These are phyloP conservation scores for Dactylellina parvicollis DNA, from an alignment of 2,329 filamentous ascomycete species.

Conservation along the genomic window DNA sequence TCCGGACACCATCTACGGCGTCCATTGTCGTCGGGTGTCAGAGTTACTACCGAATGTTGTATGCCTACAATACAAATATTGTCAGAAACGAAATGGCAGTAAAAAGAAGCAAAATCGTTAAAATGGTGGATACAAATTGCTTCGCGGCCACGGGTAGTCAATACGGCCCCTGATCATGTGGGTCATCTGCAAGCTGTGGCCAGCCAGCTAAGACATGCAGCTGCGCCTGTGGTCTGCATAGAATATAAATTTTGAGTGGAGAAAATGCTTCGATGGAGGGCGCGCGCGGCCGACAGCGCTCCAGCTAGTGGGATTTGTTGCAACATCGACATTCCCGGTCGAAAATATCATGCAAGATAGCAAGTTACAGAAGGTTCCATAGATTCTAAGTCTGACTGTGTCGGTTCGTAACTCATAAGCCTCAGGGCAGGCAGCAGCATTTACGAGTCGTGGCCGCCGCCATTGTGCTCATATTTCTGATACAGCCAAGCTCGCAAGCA, in stretches of 20 bases:
- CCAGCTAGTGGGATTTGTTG: conserved; percentile 6
- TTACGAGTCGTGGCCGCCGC: background rate
- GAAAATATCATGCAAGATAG: conserved; percentile 38
- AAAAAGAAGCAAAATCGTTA: conserved; percentile 34
- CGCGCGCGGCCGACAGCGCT: conserved; percentile 15
- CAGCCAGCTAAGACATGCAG: conserved; percentile 23
- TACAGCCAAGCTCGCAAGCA: background rate
- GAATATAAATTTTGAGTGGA: background rate
- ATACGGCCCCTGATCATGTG: conserved; percentile 39
- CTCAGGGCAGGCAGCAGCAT: conserved; percentile 22
- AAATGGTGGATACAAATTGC: conserved; percentile 24
- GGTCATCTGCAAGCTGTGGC: conserved; percentile 37
- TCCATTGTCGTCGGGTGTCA: conserved; percentile 2
- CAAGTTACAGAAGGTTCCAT: conserved; percentile 50
- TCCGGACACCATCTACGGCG: conserved; percentile 8
- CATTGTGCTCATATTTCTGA: conserved; percentile 2
- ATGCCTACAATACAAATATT: conserved; percentile 25
- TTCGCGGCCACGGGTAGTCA: conserved; percentile 8
- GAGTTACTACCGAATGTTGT: conserved; percentile 12
- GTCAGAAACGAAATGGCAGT: conserved; percentile 7
- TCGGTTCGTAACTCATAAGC: conserved; percentile 1
- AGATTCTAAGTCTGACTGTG: conserved; percentile 4
- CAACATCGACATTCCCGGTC: conserved; percentile 37
- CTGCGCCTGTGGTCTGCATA: conserved; percentile 5
- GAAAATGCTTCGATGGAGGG: background rate